phyloP scores from a whole-genome alignment of 208 protist species.

The Crithidia thermophila region DNA sequence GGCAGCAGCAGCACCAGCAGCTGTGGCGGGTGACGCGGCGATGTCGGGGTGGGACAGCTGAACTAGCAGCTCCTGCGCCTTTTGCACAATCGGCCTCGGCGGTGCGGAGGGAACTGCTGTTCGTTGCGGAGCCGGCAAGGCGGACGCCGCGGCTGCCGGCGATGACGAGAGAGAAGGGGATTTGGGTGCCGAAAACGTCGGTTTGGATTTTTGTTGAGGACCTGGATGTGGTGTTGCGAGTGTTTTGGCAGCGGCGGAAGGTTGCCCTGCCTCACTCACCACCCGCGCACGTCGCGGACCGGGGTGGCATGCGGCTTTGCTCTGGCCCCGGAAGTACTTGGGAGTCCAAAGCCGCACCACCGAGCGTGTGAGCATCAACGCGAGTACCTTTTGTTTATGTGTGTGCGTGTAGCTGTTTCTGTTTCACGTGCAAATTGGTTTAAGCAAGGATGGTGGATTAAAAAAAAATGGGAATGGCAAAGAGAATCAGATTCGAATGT shows the following conservation, averaged over 20 bases:
- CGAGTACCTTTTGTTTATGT: neutral
- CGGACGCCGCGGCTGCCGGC: no score
- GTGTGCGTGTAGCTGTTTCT: neutral
- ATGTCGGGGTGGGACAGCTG: neutral
- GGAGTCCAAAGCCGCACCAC: constrained; percentile 44
- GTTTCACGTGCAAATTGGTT: no score
- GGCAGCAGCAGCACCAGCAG: neutral
- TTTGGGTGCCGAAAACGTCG: no score
- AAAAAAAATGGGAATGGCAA: no score
- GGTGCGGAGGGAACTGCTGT: neutral
- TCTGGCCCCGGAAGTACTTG: constrained; percentile 40
- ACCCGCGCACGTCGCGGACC: constrained; percentile 6
- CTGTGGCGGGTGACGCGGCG: neutral
- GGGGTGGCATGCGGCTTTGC: neutral
- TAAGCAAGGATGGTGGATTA: no score
- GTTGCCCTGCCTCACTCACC: neutral
- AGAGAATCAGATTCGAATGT: no score
- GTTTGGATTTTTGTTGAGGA: no score
- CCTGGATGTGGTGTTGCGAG: no score
- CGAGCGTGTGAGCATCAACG: constrained; percentile 42
- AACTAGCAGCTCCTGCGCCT: constrained; percentile 11
- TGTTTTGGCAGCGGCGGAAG: neutral
- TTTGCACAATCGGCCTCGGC: neutral
- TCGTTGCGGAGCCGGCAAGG: no score
- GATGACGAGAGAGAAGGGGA: neutral